Percentiles rank a stretch among this genome's conserved stretches.
These are phyloP conservation scores for Trichoderma semiorbis DNA, from an alignment of 2,329 filamentous ascomycete species.

Conservation along the genomic window DNA sequence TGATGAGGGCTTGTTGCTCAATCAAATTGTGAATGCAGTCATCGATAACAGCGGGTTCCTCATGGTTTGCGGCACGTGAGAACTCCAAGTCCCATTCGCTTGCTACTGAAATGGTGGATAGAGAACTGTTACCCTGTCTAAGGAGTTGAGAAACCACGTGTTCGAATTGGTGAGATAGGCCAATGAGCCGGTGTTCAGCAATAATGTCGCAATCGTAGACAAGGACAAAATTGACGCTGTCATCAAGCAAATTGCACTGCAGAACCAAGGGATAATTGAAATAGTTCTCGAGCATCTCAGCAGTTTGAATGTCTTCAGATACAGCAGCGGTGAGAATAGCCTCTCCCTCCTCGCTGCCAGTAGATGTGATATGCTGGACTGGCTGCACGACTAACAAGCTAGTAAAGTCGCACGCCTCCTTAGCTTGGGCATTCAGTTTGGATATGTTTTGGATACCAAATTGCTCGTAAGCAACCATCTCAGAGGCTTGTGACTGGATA, in stretches of 20 bases:
- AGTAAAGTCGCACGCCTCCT: conserved; percentile 22
- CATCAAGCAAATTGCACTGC: conserved; percentile 6
- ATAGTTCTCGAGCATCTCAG: conserved; percentile 13
- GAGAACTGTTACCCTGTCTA: background rate
- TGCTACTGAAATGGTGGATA: conserved; percentile 7
- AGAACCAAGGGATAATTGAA: conserved; percentile 17
- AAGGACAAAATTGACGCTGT: background rate
- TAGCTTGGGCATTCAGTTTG: conserved; percentile 17
- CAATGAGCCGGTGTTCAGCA: background rate
- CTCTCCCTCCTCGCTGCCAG: background rate
- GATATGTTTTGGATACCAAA: conserved; percentile 25
- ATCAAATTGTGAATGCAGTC: conserved; percentile 10
- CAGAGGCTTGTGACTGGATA: conserved; percentile 19
- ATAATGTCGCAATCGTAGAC: conserved; percentile 15
- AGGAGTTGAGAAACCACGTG: conserved; percentile 3
- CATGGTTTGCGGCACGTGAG: background rate
- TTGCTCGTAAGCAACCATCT: conserved; percentile 23
- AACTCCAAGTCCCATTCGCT: conserved; percentile 12
- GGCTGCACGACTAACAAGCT: conserved; percentile 23
- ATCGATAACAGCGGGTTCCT: background rate
- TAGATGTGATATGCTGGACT: conserved; percentile 12
- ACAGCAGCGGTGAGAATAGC: background rate
- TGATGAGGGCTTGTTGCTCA: background rate
- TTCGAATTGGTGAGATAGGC: conserved; percentile 12
- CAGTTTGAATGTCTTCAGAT: background rate